Evolutionary conservation across 202 grass and related monocot genomes (phyloP).

Genomic region (Panicum virgatum): DNA sequence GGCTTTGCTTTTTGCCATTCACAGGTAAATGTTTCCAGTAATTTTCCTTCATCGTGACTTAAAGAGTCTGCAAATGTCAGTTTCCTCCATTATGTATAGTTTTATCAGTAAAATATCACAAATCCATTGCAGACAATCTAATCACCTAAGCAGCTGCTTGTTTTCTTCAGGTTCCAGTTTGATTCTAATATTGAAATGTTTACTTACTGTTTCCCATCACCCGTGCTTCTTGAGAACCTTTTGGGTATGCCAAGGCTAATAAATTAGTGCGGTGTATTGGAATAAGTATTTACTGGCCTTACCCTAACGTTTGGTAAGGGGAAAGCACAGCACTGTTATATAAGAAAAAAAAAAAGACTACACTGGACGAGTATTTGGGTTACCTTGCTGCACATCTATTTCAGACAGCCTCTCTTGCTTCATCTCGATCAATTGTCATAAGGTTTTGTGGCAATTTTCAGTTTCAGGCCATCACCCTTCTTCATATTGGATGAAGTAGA

Average conservation of each 20-base stretch:
- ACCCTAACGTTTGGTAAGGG: neutral
- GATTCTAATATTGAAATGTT: slow-evolving; percentile 24
- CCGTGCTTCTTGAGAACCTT: neutral
- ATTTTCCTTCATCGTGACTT: slow-evolving; percentile 14
- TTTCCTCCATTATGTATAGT: neutral
- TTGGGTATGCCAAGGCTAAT: slow-evolving; percentile 7
- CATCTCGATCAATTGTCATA: slow-evolving; percentile 13
- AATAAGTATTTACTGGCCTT: slow-evolving; percentile 19
- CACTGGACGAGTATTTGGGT: neutral
- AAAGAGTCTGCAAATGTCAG: neutral
- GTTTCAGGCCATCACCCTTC: slow-evolving; percentile 96
- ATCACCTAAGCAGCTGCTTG: neutral
- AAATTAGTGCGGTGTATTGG: neutral
- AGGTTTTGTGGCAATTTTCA: slow-evolving; percentile 48
- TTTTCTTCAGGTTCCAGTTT: slow-evolving; percentile 8
- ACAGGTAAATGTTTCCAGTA: slow-evolving; percentile 69
- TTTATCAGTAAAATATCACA: neutral
- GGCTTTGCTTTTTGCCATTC: slow-evolving; percentile 95
- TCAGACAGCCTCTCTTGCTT: neutral
- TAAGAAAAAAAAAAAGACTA: neutral
- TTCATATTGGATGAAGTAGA: slow-evolving; percentile 99
- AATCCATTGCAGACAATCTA: slow-evolving; percentile 3
- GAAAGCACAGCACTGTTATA: neutral
- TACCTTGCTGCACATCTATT: neutral
- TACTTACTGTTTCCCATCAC: slow-evolving; percentile 25